A percentile compares a stretch with the other conserved stretches of the same genome.
phyloP scores from a whole-genome alignment of 345 rosid genomes.

The Psidium friedrichsthalianum region DNA sequence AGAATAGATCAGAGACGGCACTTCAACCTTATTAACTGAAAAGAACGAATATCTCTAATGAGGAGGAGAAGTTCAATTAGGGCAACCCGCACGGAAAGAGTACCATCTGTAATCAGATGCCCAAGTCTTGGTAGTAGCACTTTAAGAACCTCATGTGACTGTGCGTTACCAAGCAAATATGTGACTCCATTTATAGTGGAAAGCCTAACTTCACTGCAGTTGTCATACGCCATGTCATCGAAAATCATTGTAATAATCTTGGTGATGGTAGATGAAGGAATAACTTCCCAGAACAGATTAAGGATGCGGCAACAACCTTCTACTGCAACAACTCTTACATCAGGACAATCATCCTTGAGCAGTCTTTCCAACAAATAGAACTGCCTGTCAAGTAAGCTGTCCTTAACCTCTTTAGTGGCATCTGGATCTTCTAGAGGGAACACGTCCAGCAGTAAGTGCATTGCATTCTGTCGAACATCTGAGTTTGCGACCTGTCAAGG shows the following conservation, averaged over 20 bases:
- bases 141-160: slow-evolving; percentile 81
- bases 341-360: slow-evolving; percentile 80
- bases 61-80: slow-evolving; percentile 70
- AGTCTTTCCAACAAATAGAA: slow-evolving; percentile 73
- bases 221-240: slow-evolving; percentile 65
- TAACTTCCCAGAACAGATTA: slow-evolving; percentile 87
- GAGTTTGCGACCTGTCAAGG: slow-evolving; percentile 85
- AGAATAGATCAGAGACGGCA: background rate
- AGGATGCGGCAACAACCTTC: slow-evolving; percentile 90
- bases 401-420: slow-evolving; percentile 79
- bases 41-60: slow-evolving; percentile 47
- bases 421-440: slow-evolving; percentile 96
- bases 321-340: slow-evolving; percentile 83
- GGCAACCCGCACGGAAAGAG: slow-evolving; percentile 51
- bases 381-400: slow-evolving; percentile 68
- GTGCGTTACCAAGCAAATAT: slow-evolving; percentile 87
- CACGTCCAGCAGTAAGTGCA: slow-evolving; percentile 78
- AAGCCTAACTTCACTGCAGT: slow-evolving; percentile 72
- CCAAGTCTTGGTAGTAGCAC: slow-evolving; percentile 76
- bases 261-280: slow-evolving; percentile 72
- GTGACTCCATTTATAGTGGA: slow-evolving; percentile 68
- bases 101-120: slow-evolving; percentile 56
- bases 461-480: slow-evolving; percentile 79
- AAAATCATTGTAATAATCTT: slow-evolving; percentile 51
- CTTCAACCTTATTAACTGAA: slow-evolving; percentile 78